Evolutionary conservation across 805 yeast species (phyloP).

Genomic region (Spathaspora sp.): DNA sequence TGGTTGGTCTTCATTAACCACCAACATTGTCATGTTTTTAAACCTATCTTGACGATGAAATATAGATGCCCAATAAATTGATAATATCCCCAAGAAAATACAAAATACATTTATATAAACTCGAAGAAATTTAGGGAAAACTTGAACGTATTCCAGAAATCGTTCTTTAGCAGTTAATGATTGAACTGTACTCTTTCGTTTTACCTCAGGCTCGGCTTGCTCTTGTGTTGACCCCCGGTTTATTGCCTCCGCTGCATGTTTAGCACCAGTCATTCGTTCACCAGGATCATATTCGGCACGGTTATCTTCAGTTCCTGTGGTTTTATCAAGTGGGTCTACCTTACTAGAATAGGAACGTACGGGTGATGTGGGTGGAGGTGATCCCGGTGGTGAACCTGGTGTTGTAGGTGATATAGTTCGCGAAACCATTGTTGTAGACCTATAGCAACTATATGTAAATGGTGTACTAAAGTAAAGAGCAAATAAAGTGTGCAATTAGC

Average conservation of each 20-base stretch:
- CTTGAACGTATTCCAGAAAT: slow-evolving; percentile 2
- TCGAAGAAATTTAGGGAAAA: slow-evolving; percentile 10
- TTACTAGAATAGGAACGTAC: neutral
- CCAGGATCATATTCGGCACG: neutral
- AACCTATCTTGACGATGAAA: slow-evolving; percentile 23
- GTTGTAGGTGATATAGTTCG: neutral
- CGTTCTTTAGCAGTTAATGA: slow-evolving; percentile 5
- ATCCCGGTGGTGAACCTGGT: neutral
- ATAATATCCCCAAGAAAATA: slow-evolving; percentile 24
- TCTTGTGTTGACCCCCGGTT: neutral
- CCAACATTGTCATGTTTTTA: slow-evolving; percentile 25
- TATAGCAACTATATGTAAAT: too few species aligned
- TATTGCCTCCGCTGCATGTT: slow-evolving; percentile 5
- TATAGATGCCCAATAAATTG: slow-evolving; percentile 36
- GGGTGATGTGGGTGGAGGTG: neutral
- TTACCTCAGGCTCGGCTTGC: neutral
- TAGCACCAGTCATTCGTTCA: slow-evolving; percentile 6
- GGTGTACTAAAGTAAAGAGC: too few species aligned
- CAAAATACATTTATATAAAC: slow-evolving; percentile 18
- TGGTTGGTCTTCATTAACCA: slow-evolving; percentile 25
- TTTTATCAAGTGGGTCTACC: slow-evolving; percentile 1
- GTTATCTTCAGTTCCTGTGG: neutral
- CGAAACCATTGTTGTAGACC: slow-evolving; percentile 9
- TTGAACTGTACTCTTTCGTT: neutral
- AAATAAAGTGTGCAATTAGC: too few species aligned